phyloP scores from a whole-genome alignment of 805 yeast species.

The Saccharomycopsis fermentans region DNA sequence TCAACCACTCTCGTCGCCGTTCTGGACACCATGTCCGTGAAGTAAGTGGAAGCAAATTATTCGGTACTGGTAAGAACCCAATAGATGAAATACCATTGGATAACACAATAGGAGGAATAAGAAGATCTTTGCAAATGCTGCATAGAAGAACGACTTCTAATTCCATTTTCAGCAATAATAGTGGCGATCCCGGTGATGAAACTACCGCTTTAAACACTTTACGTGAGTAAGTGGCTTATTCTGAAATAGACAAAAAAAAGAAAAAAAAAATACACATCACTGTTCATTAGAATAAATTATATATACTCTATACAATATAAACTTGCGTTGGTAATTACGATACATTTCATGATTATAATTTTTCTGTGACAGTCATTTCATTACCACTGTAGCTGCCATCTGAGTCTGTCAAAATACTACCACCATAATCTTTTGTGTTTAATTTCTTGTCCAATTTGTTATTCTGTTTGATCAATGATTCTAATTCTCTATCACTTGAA shows the following conservation, averaged over 20 bases:
- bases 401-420: not conserved
- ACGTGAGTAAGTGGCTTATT: conserved; percentile 20
- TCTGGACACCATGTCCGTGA: not conserved
- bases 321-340: not conserved
- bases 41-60: conserved; percentile 22
- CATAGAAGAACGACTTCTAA: conserved; percentile 16
- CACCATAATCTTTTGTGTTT: not conserved
- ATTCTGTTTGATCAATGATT: not conserved
- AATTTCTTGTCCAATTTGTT: not conserved
- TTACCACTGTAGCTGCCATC: not conserved
- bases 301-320: not conserved
- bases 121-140: conserved; percentile 16
- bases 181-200: conserved; percentile 21
- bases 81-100: conserved; percentile 71
- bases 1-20: not conserved
- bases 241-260: not conserved
- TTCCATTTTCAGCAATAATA: not conserved
- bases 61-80: conserved; percentile 33
- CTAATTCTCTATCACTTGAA: not conserved
- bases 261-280: not conserved
- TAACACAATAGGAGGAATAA: conserved; percentile 60
- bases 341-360: not conserved
- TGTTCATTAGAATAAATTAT: not conserved
- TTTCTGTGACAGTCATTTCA: not conserved
- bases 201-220: conserved; percentile 27